Base-by-base conservation (phyloP, 2,329 filamentous ascomycete genomes). In the Alternaria novae-zelandiae region DNA sequence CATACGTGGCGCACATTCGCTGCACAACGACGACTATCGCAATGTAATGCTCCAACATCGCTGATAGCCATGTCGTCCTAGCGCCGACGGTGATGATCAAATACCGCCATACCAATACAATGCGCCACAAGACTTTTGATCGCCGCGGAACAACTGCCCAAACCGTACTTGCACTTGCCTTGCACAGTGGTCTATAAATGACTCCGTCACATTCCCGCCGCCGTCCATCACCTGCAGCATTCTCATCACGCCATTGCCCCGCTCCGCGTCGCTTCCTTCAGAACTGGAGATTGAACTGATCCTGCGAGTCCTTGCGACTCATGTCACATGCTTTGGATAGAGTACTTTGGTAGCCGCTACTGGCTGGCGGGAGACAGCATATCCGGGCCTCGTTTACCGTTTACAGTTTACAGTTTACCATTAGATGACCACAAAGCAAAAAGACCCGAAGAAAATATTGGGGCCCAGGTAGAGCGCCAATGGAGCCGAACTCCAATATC, bases 181-280 rank as follows among this genome's bases (percentile, higher is more conserved):
- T 47, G 45, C 21, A 47, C 45, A 25, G 36, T 47, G 15, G 15
- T 47, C 45, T 47, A n/a, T 26, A n/a, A 47, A 47, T 47, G 21
- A 41, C 36, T 25, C 21, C 45, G 45, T 51, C 44, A 51, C 47
- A 51, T 32, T 30, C 20, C 17, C 43, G 43, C 20, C 20, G 43
- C 20, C 43, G 12, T 23, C 6, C 20, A 28, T 51, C 13, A 47
- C 45, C 21, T 47, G 45, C 45, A 47, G 45, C 13, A 13, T 32
- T 51, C 11, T 20, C 49, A 51, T 51, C 49, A 51, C 49, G 49
- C 49, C 49, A 51, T 51, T n/a, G 28, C 49, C 30, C 51, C 51
- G 30, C 55, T 54, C 59, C 53, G 36, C 45, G 41, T 43, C 51
- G 36, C 50, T 54, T 50, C 43, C 57, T 32, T 23, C 45, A 12